Base-by-base conservation (phyloP, 108 stramenopile genomes). In the Cyclotella atomus region DNA sequence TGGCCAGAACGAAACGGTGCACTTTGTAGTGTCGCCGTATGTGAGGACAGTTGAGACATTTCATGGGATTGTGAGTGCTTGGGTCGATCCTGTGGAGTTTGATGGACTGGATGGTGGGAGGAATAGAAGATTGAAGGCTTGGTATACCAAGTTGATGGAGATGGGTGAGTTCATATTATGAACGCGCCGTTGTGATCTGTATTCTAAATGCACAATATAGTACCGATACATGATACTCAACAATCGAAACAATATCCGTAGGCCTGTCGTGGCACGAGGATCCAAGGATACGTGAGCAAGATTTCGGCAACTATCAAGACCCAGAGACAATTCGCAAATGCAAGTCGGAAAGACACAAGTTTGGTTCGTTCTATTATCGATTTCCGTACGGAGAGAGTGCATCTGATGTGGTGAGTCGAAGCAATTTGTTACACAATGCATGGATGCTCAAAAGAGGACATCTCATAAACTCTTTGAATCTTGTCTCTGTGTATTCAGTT, bases 341-440 rank as follows among this genome's bases (percentile, higher is more conserved):
- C 77, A 94, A 94, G 57, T 34, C 77, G 16, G 93, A 97, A 55
- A 72, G 95, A 44, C 81, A 91, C 69, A 71, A 82, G 27, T 91
- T 95, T 71, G 96, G 96, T 5, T 66, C 88, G 0, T 96, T 96
- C 73, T 96, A 90, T 68, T 96, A 93, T 73, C 81, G 96, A 30
- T 94, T 93, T 61, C 84, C 92, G n/a, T 81, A 97, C 70, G 96
- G 96, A 19, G 96, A 97, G 75, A 87, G 89, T 12, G 96, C 89
- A 19, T 87, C 90, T 20, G 96, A 97, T 78, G 94, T 95, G 35
- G 73, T 75, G 54, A 56, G 73, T 68, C 36, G 8, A 10, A 12
- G 12, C 12, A 9, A 41, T 41, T 7, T 41, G 9, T 41, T 12
- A 12, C 38, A 41, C 12, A 12, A 41, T 41, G 7, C 38, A 9